Evolutionary conservation across 257 asterid species (phyloP), one percentile per base, ranked within the genome.

Genomic region (Fraxinus americana): DNA sequence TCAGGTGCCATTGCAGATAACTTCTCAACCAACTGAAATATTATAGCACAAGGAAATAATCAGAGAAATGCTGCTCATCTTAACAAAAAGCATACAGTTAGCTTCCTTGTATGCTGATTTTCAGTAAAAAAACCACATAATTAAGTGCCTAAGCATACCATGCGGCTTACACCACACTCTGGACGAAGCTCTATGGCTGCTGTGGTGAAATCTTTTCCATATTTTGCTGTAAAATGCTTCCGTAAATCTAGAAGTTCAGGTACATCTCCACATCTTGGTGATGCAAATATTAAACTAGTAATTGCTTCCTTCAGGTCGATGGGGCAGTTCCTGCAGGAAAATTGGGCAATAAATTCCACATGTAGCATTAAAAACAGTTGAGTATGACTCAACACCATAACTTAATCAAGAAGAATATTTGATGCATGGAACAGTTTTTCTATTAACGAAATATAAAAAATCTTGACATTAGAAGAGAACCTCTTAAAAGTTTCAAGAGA

Each of bases 211-310:
- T 93, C 98, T 77, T 93, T 96, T 68, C 99, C 99, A 84, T 96
- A 96, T 83, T 96, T 96, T 45, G 92, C 89, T 3, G 89, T 86
- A 69, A 96, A 83, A 13, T 89, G 97, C 86, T 93, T 96, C 89
- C 87, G 87, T 30, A 83, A 88, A 77, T 96, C 98, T 72, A 81
- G 71, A 84, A 96, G 97, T 86, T 96, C 99, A 41, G 97, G 93
- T 80, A 96, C 84, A 80, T 96, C 99, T 79, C 97, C 99, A 78
- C 99, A 96, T 87, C 99, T 89, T 75, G 94, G 97, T 76, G 99
- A 87, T 38, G 99, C 94, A 86, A 93, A 96, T 59, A 93, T 83
- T 71, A 93, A 69, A 80, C 99, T 92, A 57, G 99, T 73, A 86
- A 96, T 80, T 82, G 99, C 97, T 91, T 96, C 99, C 89, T 92